Conservation (phyloP, 495 filamentous ascomycete species). For the Saxophila tyrrhenica region DNA sequence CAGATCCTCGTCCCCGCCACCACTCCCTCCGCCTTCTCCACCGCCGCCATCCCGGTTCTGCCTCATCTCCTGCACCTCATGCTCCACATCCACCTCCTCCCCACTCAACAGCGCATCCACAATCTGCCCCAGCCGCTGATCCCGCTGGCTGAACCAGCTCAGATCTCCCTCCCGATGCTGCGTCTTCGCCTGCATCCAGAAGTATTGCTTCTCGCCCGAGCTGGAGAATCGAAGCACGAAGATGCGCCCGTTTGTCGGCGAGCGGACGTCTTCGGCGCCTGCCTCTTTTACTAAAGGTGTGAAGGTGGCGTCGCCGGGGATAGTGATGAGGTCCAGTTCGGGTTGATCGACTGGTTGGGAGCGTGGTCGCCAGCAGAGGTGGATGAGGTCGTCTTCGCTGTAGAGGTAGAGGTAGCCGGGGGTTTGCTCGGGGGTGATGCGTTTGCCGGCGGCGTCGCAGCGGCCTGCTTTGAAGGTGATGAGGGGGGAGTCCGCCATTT, state of each 20-base stretch:
- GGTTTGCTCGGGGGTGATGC: conserved; percentile 53
- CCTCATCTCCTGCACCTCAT: conserved; percentile 56
- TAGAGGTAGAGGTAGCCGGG: conserved; percentile 92
- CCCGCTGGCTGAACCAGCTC: conserved; percentile 68
- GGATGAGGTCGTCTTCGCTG: conserved; percentile 83
- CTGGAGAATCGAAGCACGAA: conserved; percentile 90
- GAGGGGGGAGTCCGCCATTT: conserved; percentile 70
- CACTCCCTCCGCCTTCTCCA: conserved; percentile 61
- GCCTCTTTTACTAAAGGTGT: conserved; percentile 50
- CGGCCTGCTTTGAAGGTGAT: conserved; percentile 96
- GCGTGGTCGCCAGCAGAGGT: conserved; percentile 89
- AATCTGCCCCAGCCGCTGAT: conserved; percentile 69
- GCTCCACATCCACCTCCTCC: conserved; percentile 73
- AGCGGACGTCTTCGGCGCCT: conserved; percentile 39
- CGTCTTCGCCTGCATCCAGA: conserved; percentile 87
- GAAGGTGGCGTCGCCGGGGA: conserved; percentile 81
- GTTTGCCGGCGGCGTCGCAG: conserved; percentile 55
- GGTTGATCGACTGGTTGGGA: conserved; percentile 52
- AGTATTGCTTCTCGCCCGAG: conserved; percentile 82
- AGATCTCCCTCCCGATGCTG: conserved; percentile 64
- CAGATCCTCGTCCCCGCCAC: conserved; percentile 66
- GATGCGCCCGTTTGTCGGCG: conserved; percentile 74
- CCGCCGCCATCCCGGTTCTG: conserved; percentile 34
- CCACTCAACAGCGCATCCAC: conserved; percentile 77
- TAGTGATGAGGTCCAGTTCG: conserved; percentile 76